Conservation (phyloP, 371 early-diverging fungal genomes). For the Zychaea mexicana region DNA sequence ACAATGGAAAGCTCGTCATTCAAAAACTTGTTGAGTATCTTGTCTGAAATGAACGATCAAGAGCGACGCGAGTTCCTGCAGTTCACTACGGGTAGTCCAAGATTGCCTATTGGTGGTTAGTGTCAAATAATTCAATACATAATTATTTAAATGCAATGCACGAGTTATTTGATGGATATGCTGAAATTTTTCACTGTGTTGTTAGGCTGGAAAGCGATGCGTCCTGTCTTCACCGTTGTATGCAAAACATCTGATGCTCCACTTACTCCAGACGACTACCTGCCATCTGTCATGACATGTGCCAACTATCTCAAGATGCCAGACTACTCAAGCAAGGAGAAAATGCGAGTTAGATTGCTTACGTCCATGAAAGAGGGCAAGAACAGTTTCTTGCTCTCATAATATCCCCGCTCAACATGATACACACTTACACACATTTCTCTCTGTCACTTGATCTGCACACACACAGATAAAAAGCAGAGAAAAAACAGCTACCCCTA, state of each 20-base stretch:
- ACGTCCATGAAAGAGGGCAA: slow-evolving; percentile 88
- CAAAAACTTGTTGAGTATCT: slow-evolving; percentile 63
- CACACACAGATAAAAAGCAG: too few species aligned
- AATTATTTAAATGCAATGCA: not conserved
- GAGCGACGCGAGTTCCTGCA: slow-evolving; percentile 84
- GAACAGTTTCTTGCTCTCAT: slow-evolving; percentile 80
- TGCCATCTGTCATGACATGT: slow-evolving; percentile 97
- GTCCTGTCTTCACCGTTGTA: slow-evolving; percentile 88
- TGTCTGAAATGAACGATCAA: slow-evolving; percentile 59
- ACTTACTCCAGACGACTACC: slow-evolving; percentile 74
- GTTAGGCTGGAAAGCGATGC: slow-evolving; percentile 78
- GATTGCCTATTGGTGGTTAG: slow-evolving; percentile 82
- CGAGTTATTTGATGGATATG: too few species aligned
- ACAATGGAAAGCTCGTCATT: slow-evolving; percentile 72
- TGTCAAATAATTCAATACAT: not conserved
- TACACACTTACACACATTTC: not conserved
- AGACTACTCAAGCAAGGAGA: slow-evolving; percentile 73
- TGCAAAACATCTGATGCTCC: slow-evolving; percentile 72
- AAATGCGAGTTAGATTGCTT: slow-evolving; percentile 66
- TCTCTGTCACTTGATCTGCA: not conserved
- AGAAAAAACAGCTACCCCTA: too few species aligned
- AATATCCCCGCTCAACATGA: not conserved
- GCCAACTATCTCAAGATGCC: slow-evolving; percentile 95
- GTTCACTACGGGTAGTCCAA: slow-evolving; percentile 93
- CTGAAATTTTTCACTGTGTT: not conserved